Base-by-base conservation (phyloP, 805 yeast genomes). In the Candida pseudoglaebosa region DNA sequence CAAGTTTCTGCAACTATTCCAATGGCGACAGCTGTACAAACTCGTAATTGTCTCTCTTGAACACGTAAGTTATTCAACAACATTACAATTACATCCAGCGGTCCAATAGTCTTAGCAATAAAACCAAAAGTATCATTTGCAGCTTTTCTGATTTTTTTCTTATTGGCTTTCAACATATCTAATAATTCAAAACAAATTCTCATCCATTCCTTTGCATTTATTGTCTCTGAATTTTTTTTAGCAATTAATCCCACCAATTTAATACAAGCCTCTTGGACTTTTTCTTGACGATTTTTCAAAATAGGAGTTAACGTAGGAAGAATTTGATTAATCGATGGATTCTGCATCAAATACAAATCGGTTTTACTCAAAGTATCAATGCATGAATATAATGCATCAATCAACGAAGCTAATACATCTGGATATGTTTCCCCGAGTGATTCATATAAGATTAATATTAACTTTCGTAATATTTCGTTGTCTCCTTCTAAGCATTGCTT, bases 181-280 rank as follows among this genome's bases (percentile, higher is more conserved):
- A 93, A 61, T 24, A 93, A 69, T 52, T 90, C 96, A 59, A 86
- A 88, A 53, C 96, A 86, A 18, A 91, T 85, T 45, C 98, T 72
- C 91, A 93, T 87, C 99, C 99, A 93, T 60, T 93, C 99, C 44
- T 87, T 79, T 2, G 96, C 95, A 26, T 89, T 80, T 12, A 89
- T 85, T 39, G 78, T 77, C 46, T 86, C 95, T 1, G 95, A 81
- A 7, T 85, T 90, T 32, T 77, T 71, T 35, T 73, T 77, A 0
- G 98, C 96, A 39, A 91, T 82, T 36, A 78, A 68, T 2, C 96
- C 96, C 18, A 93, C 82, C 14, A 91, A 65, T 32, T 73, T 77
- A 28, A 93, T 84, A 6, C 90, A 77, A 44, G 81, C 76, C 46
- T 86, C 91, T 57, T 89, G 97, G 2, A 93, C 98, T 46, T 84